A percentile compares a stretch with the other conserved stretches of the same genome.
Evolutionary conservation across 352 stramenopile genomes (phyloP).

Genomic region (Globisporangium viniferum): DNA sequence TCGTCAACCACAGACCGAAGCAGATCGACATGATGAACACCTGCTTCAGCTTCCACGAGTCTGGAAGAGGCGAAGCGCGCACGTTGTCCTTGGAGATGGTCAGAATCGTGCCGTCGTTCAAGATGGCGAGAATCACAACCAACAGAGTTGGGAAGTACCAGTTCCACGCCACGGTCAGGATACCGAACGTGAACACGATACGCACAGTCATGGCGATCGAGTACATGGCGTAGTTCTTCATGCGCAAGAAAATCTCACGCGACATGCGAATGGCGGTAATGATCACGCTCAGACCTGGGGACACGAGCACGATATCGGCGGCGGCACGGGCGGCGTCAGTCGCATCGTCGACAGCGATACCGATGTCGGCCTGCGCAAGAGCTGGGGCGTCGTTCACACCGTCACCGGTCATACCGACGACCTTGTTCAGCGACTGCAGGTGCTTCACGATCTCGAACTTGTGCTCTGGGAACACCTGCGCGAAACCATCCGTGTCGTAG

Average conservation of each 20-base stretch:
- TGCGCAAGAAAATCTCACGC: conserved; percentile 87
- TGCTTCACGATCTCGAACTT: conserved; percentile 92
- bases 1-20: conserved; percentile 63
- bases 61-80: conserved; percentile 48
- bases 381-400: conserved; percentile 92
- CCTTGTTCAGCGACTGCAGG: conserved; percentile 83
- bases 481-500: conserved; percentile 92
- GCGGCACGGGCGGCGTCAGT: conserved; percentile 88
- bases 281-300: conserved; percentile 83
- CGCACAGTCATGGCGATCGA: conserved; percentile 87
- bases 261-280: conserved; percentile 88
- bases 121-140: conserved; percentile 88
- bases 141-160: conserved; percentile 87
- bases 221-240: conserved; percentile 93
- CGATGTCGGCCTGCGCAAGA: conserved; percentile 87
- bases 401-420: conserved; percentile 84
- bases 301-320: conserved; percentile 87
- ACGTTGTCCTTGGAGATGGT: conserved; percentile 82
- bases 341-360: conserved; percentile 89
- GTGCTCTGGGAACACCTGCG: conserved; percentile 90
- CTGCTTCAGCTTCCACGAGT: conserved; percentile 72
- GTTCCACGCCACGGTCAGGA: conserved; percentile 85
- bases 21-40: conserved; percentile 68
- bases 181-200: conserved; percentile 87
- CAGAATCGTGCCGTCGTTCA: conserved; percentile 89